These are phyloP conservation scores for Podospora pseudoanserina DNA, from an alignment of 495 filamentous ascomycete species.

Conservation along the genomic window DNA sequence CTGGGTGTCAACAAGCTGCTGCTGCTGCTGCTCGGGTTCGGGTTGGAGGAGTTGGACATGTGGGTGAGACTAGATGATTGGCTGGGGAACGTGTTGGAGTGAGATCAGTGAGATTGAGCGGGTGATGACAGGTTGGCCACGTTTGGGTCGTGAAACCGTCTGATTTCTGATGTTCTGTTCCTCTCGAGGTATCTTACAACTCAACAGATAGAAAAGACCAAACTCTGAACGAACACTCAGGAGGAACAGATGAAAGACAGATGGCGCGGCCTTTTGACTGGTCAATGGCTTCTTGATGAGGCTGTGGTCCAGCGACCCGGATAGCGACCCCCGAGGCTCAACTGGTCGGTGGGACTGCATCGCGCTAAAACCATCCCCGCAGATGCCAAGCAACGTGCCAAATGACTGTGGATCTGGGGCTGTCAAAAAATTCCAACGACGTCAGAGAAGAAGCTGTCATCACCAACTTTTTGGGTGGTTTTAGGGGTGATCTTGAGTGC, in stretches of 20 bases:
- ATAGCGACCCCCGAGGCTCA: background rate
- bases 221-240: background rate
- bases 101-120: background rate
- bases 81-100: background rate
- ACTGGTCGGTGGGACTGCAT: background rate
- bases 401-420: background rate
- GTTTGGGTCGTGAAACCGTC: background rate
- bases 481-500: background rate
- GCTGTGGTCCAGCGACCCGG: background rate
- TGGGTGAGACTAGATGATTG: constrained; percentile 8
- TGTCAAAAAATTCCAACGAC: background rate
- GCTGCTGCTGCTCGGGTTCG: background rate
- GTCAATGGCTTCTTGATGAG: background rate
- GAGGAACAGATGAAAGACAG: background rate
- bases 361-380: background rate
- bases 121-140: background rate
- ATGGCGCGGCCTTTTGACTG: background rate
- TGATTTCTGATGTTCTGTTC: background rate
- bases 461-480: background rate
- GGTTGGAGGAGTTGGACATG: constrained; percentile 10
- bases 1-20: background rate
- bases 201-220: background rate
- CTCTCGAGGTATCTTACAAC: background rate
- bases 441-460: background rate
- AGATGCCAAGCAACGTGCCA: background rate